Evolutionary conservation across 768 basidiomycete species (phyloP).

Genomic region (Suillus fuscotomentosus): DNA sequence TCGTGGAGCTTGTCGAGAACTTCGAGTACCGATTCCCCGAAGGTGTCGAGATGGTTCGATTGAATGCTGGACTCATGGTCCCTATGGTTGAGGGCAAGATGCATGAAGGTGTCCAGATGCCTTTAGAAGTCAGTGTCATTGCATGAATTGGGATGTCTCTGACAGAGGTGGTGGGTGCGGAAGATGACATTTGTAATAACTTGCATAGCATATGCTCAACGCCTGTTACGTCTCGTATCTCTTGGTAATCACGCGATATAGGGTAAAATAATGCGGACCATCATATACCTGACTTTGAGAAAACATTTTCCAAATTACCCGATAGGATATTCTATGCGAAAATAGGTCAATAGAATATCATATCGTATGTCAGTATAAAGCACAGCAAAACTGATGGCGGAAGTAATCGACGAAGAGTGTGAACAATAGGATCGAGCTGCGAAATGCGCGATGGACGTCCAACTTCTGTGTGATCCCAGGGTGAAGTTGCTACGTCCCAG

Average conservation of each 20-base stretch:
- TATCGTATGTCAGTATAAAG: no score
- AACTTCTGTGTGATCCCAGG: neutral
- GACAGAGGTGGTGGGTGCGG: neutral
- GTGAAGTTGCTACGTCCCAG: no score
- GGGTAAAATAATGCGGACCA: no score
- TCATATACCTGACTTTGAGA: no score
- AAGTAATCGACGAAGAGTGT: no score
- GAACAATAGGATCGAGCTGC: neutral
- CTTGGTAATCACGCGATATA: neutral
- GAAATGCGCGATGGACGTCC: neutral
- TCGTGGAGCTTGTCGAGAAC: constrained; percentile 34
- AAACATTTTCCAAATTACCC: no score
- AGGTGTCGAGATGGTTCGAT: constrained; percentile 29
- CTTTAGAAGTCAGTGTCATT: constrained; percentile 26
- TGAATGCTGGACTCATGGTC: constrained; percentile 30
- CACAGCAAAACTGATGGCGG: no score
- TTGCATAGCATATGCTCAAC: neutral
- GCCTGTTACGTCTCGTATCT: neutral
- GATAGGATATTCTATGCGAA: no score
- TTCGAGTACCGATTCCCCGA: constrained; percentile 34
- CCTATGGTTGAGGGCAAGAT: constrained; percentile 32
- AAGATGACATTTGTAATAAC: neutral
- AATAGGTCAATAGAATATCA: no score
- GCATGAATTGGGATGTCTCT: neutral
- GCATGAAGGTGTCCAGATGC: constrained; percentile 31